Evolutionary conservation across 2,329 filamentous ascomycete genomes (phyloP).

Genomic region (Paramyrothecium roridum): DNA sequence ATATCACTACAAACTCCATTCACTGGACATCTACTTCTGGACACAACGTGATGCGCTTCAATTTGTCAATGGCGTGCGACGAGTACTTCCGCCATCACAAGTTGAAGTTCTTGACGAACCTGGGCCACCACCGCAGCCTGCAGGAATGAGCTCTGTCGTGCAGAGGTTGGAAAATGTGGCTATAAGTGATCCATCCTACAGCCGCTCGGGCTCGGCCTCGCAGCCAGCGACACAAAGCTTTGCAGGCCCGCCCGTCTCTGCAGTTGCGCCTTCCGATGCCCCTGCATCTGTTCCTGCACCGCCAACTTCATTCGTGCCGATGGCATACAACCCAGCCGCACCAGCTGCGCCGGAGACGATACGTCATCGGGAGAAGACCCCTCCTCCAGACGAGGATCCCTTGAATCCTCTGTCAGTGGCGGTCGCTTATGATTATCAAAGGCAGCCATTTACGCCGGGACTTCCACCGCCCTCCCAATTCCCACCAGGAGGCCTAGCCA

Average conservation of each 20-base stretch:
- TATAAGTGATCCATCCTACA: slow-evolving; percentile 56
- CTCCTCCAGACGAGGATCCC: slow-evolving; percentile 65
- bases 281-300: slow-evolving; percentile 25
- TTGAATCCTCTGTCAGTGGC: slow-evolving; percentile 57
- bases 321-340: slow-evolving; percentile 77
- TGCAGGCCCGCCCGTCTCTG: slow-evolving; percentile 18
- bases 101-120: slow-evolving; percentile 66
- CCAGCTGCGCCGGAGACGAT: slow-evolving; percentile 72
- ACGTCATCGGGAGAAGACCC: slow-evolving; percentile 74
- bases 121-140: slow-evolving; percentile 39
- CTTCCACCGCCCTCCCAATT: slow-evolving; percentile 45
- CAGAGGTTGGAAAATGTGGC: slow-evolving; percentile 71
- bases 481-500: slow-evolving; percentile 36
- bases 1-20: slow-evolving; percentile 76
- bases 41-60: slow-evolving; percentile 67
- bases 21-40: slow-evolving; percentile 78
- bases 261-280: slow-evolving; percentile 17
- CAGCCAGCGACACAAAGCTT: slow-evolving; percentile 11
- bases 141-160: slow-evolving; percentile 65
- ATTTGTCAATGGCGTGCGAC: slow-evolving; percentile 66
- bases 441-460: slow-evolving; percentile 49
- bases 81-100: slow-evolving; percentile 59
- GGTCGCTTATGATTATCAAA: slow-evolving; percentile 53
- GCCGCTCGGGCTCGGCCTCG: slow-evolving; percentile 15
- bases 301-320: slow-evolving; percentile 53